Base-by-base conservation (phyloP, 495 filamentous ascomycete species). In the Xylaria scruposa region DNA sequence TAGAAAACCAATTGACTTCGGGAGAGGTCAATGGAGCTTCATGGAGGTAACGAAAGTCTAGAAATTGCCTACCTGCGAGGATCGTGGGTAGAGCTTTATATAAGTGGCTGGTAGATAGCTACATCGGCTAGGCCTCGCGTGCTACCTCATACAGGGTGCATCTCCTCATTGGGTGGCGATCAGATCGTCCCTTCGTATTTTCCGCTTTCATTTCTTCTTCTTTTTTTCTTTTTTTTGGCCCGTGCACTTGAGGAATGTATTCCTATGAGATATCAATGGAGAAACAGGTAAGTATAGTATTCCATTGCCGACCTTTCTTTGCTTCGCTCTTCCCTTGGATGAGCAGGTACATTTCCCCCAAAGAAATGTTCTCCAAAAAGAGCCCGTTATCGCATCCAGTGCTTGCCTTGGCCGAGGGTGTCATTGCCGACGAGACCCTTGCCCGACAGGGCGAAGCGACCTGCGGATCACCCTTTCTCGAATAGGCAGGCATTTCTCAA, bases 401-500 rank as follows among this genome's bases (percentile, higher is more conserved):
- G 21, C 46, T 67, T 67, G 47, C 17, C 49, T 19, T 21, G 36
- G 0, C 31, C 46, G 9, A 49, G 36, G 38, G 38, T 24, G 65
- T 56, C 44, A 67, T 42, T 56, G 65, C 49, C 65, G 65, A 33
- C 26, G 10, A 21, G 44, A 67, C 33, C 47, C 49, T 54, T 67
- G 65, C 24, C 44, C 10, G n/a, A 29, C 47, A 19, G 29, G 63
- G 46, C 21, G 42, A 46, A n/a, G 64, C 63, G 31, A 29, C 7
- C 31, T 42, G 49, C 65, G 65, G 65, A 67, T 67, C 65, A 67
- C 49, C 33, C 49, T 67, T 54, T 56, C 65, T 67, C 65, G 49
- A 67, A 67, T 67, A 67, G 65, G 65, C 65, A 67, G 65, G 65
- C 65, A 67, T 56, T n/a, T n/a, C 33, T 56, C 65, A 44, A 44